phyloP scores from a whole-genome alignment of 2,329 filamentous ascomycete species.

The Trichophaea hybrida region DNA sequence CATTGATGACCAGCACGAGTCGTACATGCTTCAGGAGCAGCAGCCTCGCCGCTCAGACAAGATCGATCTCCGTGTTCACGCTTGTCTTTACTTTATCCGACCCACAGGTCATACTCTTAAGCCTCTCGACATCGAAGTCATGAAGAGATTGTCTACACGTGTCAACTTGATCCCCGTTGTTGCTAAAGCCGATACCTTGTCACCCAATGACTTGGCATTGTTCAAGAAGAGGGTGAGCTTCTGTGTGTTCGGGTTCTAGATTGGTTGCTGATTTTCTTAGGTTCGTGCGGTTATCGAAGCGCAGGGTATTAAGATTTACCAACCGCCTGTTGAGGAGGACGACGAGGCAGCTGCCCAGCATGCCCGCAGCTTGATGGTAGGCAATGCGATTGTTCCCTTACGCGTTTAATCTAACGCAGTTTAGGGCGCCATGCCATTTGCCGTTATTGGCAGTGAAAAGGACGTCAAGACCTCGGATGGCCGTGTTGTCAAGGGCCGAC shows the following conservation, averaged over 20 bases:
- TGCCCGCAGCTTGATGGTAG: slow-evolving; percentile 69
- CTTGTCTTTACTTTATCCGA: slow-evolving; percentile 97
- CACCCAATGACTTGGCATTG: slow-evolving; percentile 73
- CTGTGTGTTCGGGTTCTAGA: background rate
- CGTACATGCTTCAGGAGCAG: slow-evolving; percentile 99
- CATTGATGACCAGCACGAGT: slow-evolving; percentile 99
- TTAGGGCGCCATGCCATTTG: slow-evolving; percentile 81
- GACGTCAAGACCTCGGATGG: slow-evolving; percentile 94
- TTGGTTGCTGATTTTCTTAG: slow-evolving; percentile 38
- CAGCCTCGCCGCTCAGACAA: slow-evolving; percentile 96
- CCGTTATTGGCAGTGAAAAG: slow-evolving; percentile 97
- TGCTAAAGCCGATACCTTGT: slow-evolving; percentile 95
- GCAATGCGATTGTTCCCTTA: background rate
- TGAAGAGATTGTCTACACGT: slow-evolving; percentile 96
- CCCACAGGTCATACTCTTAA: slow-evolving; percentile 97
- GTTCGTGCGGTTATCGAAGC: slow-evolving; percentile 92
- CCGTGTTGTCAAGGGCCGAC: slow-evolving; percentile 94
- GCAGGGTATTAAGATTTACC: slow-evolving; percentile 99
- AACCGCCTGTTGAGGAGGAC: slow-evolving; percentile 93
- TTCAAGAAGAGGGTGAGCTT: slow-evolving; percentile 82
- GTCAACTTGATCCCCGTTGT: slow-evolving; percentile 98
- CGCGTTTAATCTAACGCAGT: slow-evolving; percentile 3
- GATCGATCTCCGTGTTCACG: slow-evolving; percentile 97
- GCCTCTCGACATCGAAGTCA: slow-evolving; percentile 97
- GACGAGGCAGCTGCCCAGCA: slow-evolving; percentile 93